Evolutionary conservation across 148 eudicot genomes (phyloP).

Genomic region (Vaccinium myrtillus): DNA sequence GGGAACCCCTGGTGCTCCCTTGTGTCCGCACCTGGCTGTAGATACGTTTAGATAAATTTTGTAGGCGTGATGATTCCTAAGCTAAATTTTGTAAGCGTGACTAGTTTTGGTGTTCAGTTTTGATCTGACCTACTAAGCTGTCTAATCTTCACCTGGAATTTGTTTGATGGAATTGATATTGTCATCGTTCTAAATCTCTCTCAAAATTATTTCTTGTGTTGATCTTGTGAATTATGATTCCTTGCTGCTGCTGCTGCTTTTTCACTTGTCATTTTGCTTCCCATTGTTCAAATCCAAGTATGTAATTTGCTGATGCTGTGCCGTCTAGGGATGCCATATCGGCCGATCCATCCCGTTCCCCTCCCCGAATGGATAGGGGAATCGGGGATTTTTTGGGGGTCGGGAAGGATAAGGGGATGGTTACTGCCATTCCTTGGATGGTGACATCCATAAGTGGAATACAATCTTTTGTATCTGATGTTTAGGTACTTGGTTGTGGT

Average conservation of each 20-base stretch:
- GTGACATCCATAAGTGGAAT: not conserved
- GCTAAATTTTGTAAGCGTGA: not conserved
- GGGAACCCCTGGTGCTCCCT: too few relatives aligned
- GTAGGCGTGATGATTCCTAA: not conserved
- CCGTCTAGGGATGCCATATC: not conserved
- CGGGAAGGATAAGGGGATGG: too few relatives aligned
- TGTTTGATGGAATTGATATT: not conserved
- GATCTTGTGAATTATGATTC: not conserved
- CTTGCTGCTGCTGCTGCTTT: not conserved
- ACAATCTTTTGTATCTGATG: not conserved
- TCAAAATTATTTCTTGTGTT: not conserved
- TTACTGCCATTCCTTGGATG: not conserved
- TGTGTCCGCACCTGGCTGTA: not conserved
- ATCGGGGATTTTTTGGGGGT: too few relatives aligned
- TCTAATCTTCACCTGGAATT: not conserved
- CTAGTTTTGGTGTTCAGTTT: not conserved
- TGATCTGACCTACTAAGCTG: not conserved
- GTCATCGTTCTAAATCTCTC: not conserved
- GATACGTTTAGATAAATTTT: not conserved
- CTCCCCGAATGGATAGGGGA: too few relatives aligned
- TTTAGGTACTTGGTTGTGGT: not conserved
- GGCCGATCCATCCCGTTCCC: too few relatives aligned
- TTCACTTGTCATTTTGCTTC: not conserved
- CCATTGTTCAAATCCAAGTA: not conserved
- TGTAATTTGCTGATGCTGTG: not conserved